Base-by-base conservation (phyloP, 495 filamentous ascomycete species). In the Trichodelitschia bisporula region DNA sequence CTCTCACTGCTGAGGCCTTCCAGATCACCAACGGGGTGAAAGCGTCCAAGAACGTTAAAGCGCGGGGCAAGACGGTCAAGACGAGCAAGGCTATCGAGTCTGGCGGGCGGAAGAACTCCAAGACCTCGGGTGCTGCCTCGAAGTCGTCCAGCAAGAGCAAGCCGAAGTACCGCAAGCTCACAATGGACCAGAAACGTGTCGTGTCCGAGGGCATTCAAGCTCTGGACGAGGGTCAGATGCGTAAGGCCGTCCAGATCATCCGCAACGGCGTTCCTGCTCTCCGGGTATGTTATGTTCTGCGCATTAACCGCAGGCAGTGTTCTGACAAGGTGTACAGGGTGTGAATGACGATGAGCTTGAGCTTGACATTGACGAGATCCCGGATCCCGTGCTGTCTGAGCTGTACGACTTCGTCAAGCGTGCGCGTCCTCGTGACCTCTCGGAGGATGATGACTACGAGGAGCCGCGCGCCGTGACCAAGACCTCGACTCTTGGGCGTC, bases 321-420 rank as follows among this genome's bases (percentile, higher is more conserved):
- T 29, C 24, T 2, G 14, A 11, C 2, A 5, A n/a, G 21, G n/a
- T n/a, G 21, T 24, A n/a, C 27, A 69, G 58, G 64, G 72, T 45
- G 68, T 66, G 23, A 67, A 82, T 44, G 74, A 77, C 33, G 77
- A 78, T 15, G 78, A 89, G 40, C 66, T 92, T 40, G 82, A 92
- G 51, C 58, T 92, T 19, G 82, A 92, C 41, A 90, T 92, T 40
- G 82, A 92, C 40, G 61, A 72, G 39, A 60, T 92, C 19, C 69
- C 71, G 9, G 62, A 73, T 12, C 62, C 73, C 18, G 74, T 77
- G 4, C 63, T 90, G 18, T 49, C 61, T 43, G 69, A 75, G 49
- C 64, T 92, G 20, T 70, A 79, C 33, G 66, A 69, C 16, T 72
- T 83, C 31, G 33, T 45, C 21, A 39, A 36, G 12, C 44, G 46